A percentile compares a stretch with the other conserved stretches of the same genome.
phyloP scores from a whole-genome alignment of 2,329 filamentous ascomycete genomes.

The Cordyceps fumosorosea region DNA sequence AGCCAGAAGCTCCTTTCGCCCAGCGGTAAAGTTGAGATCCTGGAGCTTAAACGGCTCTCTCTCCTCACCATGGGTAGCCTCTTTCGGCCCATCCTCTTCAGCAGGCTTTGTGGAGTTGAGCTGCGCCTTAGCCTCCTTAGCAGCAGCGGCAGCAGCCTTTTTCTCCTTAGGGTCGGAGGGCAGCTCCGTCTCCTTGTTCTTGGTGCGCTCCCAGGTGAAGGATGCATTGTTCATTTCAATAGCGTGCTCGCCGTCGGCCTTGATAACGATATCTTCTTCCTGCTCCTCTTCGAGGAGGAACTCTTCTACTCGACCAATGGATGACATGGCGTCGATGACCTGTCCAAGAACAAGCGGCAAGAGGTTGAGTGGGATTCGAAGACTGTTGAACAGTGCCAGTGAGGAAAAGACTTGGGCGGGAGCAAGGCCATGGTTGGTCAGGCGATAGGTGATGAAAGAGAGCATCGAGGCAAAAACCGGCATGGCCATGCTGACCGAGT shows the following conservation, averaged over 20 bases:
- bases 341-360: slow-evolving; percentile 84
- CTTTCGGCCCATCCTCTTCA: slow-evolving; percentile 23
- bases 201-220: slow-evolving; percentile 79
- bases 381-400: slow-evolving; percentile 83
- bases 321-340: slow-evolving; percentile 82
- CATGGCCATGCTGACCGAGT: slow-evolving; percentile 75
- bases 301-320: slow-evolving; percentile 77
- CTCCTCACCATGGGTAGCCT: slow-evolving; percentile 48
- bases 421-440: slow-evolving; percentile 59
- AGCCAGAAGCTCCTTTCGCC: slow-evolving; percentile 69
- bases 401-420: slow-evolving; percentile 87
- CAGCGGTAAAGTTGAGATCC: slow-evolving; percentile 59
- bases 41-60: slow-evolving; percentile 66
- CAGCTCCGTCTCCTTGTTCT: neutral
- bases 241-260: slow-evolving; percentile 56
- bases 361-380: slow-evolving; percentile 84
- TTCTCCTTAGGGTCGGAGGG: slow-evolving; percentile 44
- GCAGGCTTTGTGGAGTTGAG: slow-evolving; percentile 26
- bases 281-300: slow-evolving; percentile 84
- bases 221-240: slow-evolving; percentile 65
- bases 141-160: slow-evolving; percentile 29
- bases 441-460: slow-evolving; percentile 76
- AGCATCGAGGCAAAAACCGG: slow-evolving; percentile 95
- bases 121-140: slow-evolving; percentile 41
- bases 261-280: slow-evolving; percentile 57